Base-by-base conservation (phyloP, 2,329 filamentous ascomycete genomes). In the Onygenales sp. region DNA sequence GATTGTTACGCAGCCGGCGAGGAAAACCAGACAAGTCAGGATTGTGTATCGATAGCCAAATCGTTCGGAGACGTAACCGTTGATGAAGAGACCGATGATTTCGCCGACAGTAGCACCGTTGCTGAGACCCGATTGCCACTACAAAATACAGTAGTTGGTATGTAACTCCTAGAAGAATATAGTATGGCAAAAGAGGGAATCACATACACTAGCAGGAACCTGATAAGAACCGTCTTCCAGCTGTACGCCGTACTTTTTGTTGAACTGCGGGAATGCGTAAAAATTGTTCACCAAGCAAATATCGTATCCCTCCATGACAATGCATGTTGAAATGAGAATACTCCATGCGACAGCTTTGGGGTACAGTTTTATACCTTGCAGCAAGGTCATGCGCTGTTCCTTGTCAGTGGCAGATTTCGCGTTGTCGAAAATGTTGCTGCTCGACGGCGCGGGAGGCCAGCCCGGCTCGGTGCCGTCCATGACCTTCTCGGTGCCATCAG, bases 301-400 rank as follows among this genome's bases (percentile, higher is more conserved):
- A 65, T 95, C 88, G 72, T 91, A 94, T 36, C 88, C 89, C 69
- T 95, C 89, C 90, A 95, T 95, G 62, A 82, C 83, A 63, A 95
- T 93, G 66, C 87, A 91, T 0, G 88, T 92, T n/a, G 86, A 92
- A 68, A 95, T 91, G 55, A 94, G 74, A 49, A 95, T 64, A 61
- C 84, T 88, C 88, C 88, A 95, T 21, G 74, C 79, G 53, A 94
- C 84, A 21, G 90, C 90, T 74, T 94, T 92, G 54, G 88, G 89
- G 65, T 95, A 95, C 31, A 93, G 77, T 64, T 77, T 82, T 67
- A 95, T 77, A 57, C 88, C 89, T 73, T 95, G 82, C 66, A 80
- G 65, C 54, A 95, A 74, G 46, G 79, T 86, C 85, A 89, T 88
- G 11, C 74, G 77, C 60, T 82, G 84, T 55, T 75, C 73, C 59